Evolutionary conservation across 1,139 yeast species (phyloP).

Genomic region (Saccharomyces hybrid): DNA sequence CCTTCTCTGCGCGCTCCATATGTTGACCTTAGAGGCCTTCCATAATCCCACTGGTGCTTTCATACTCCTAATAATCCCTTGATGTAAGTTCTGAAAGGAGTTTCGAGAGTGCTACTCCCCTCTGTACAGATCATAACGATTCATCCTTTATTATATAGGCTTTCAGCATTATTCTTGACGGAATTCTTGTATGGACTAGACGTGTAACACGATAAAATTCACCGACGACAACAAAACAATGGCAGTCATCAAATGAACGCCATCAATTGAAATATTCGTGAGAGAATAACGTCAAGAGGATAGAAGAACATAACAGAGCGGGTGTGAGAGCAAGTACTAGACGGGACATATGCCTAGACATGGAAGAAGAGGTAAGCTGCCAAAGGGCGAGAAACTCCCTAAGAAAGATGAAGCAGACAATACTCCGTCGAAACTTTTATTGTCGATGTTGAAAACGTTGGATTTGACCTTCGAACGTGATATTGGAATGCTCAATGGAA

Average conservation of each 20-base stretch:
- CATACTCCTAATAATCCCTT: not conserved
- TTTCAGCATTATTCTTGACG: not conserved
- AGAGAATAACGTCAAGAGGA: not conserved
- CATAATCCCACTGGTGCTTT: not conserved
- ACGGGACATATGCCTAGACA: conserved; percentile 17
- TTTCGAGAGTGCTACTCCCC: not conserved
- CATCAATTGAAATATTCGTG: not conserved
- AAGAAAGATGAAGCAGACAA: not conserved
- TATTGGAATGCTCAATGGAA: conserved; percentile 56
- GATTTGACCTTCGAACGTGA: conserved; percentile 51
- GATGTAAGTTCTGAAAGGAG: not conserved
- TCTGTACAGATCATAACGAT: not conserved
- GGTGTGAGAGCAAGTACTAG: not conserved
- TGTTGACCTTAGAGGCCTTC: not conserved
- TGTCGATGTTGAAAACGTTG: conserved; percentile 47
- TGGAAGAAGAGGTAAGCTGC: conserved; percentile 17
- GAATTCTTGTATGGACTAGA: not conserved
- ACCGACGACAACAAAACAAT: conserved; percentile 1
- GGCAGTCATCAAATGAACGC: not conserved
- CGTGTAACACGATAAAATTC: not conserved
- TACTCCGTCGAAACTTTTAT: conserved; percentile 34
- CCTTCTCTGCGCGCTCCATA: not conserved
- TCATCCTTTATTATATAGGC: not conserved
- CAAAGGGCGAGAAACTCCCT: conserved; percentile 1
- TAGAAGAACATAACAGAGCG: not conserved